Conservation (phyloP, 1,139 yeast species). For the Eremothecium cymbalariae region DNA sequence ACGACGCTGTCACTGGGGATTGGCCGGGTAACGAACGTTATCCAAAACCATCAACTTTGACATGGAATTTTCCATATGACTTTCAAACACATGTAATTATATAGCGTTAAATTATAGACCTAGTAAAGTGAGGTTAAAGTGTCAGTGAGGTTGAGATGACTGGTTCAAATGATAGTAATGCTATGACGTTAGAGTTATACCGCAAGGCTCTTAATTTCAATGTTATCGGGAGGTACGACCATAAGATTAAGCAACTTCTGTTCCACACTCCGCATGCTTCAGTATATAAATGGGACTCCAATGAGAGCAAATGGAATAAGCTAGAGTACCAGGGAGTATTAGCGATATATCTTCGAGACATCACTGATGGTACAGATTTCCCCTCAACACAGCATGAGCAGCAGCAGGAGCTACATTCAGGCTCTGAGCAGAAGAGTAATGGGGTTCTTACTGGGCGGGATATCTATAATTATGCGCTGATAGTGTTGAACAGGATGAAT, state of each 20-base stretch:
- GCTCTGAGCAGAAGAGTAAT: slow-evolving; percentile 18
- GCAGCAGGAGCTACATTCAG: slow-evolving; percentile 19
- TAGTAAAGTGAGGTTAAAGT: no score
- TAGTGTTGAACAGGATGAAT: slow-evolving; percentile 64
- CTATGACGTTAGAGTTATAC: slow-evolving; percentile 44
- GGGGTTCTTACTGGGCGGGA: slow-evolving; percentile 31
- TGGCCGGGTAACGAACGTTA: no score
- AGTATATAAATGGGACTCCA: slow-evolving; percentile 63
- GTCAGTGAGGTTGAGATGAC: no score
- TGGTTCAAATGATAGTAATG: slow-evolving; percentile 2
- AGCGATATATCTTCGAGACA: slow-evolving; percentile 64
- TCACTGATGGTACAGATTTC: slow-evolving; percentile 19
- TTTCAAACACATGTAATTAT: no score
- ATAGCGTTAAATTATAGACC: no score
- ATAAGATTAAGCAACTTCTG: slow-evolving; percentile 63
- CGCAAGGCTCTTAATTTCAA: slow-evolving; percentile 67
- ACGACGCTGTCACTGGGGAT: no score
- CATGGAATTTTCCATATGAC: no score
- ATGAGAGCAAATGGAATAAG: slow-evolving; percentile 69
- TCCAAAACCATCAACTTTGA: no score
- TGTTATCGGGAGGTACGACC: slow-evolving; percentile 79
- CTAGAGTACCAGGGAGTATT: slow-evolving; percentile 73
- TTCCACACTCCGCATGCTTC: slow-evolving; percentile 62
- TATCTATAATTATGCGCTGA: slow-evolving; percentile 66
- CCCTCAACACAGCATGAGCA: slow-evolving; percentile 18